Percentiles rank a stretch among this genome's conserved stretches.
These are phyloP conservation scores for Triticum turgidum DNA, from an alignment of 176 grass and related monocot species.

Conservation along the genomic window DNA sequence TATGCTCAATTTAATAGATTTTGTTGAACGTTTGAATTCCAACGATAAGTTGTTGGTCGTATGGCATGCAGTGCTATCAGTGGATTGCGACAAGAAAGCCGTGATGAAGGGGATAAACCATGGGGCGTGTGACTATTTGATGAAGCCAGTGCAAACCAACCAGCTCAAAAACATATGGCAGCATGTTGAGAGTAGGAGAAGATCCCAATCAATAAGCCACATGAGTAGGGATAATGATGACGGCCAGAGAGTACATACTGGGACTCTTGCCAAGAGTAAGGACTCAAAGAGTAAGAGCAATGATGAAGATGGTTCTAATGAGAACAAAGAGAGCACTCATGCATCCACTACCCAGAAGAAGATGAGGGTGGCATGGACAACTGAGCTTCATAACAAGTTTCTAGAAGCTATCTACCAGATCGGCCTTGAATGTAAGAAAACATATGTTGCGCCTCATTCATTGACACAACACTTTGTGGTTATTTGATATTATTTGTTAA, in stretches of 20 bases:
- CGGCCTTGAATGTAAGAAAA: slow-evolving; percentile 62
- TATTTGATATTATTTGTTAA: neutral
- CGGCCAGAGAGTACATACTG: neutral
- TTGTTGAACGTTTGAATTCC: neutral
- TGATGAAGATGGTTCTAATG: neutral
- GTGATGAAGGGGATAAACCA: neutral
- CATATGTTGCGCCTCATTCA: neutral
- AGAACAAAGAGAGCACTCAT: neutral
- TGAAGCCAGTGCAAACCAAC: neutral
- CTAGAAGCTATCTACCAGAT: slow-evolving; percentile 40
- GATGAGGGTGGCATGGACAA: slow-evolving; percentile 51
- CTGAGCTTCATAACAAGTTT: slow-evolving; percentile 57
- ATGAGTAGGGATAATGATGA: neutral
- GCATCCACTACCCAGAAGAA: slow-evolving; percentile 22
- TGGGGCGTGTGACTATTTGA: neutral
- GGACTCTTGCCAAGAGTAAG: neutral
- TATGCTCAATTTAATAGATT: neutral
- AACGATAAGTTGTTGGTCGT: neutral
- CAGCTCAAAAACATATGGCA: slow-evolving; percentile 5
- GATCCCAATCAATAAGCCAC: neutral
- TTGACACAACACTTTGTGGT: neutral
- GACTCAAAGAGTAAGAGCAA: slow-evolving; percentile 38
- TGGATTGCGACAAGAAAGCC: neutral
- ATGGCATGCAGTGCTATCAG: neutral
- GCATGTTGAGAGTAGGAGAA: neutral